These are phyloP conservation scores for Aspergillus sp. DNA, from an alignment of 2,329 filamentous ascomycete species.

Conservation along the genomic window DNA sequence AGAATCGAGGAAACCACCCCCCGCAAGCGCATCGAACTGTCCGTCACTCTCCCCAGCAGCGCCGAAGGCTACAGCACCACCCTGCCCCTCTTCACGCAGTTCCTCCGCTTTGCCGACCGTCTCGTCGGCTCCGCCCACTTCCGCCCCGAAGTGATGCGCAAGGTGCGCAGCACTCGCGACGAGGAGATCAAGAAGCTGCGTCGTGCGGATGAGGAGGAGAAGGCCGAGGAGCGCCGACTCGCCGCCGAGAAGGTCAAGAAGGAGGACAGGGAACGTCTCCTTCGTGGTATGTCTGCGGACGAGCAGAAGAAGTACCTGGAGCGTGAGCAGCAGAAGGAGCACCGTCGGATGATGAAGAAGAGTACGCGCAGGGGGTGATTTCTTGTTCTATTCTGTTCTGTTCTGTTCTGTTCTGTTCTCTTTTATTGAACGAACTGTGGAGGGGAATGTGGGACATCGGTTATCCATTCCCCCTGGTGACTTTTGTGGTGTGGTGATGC, in stretches of 20 bases:
- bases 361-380: slow-evolving; percentile 54
- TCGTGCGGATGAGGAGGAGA: slow-evolving; percentile 72
- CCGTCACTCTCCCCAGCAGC: slow-evolving; percentile 66
- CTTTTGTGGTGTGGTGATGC: no score
- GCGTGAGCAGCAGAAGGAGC: slow-evolving; percentile 75
- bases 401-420: neutral
- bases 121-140: slow-evolving; percentile 79
- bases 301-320: slow-evolving; percentile 84
- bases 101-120: slow-evolving; percentile 79
- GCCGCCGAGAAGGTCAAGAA: slow-evolving; percentile 68
- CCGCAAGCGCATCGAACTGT: slow-evolving; percentile 83
- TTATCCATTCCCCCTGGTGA: slow-evolving; percentile 12
- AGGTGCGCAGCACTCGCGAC: slow-evolving; percentile 78
- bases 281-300: slow-evolving; percentile 75
- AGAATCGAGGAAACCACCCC: slow-evolving; percentile 81
- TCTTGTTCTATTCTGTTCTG: neutral
- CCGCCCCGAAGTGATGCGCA: slow-evolving; percentile 84
- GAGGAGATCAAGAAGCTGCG: slow-evolving; percentile 77
- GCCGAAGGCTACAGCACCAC: slow-evolving; percentile 63
- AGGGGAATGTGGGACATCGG: slow-evolving; percentile 13
- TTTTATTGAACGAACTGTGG: neutral
- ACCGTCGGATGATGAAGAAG: slow-evolving; percentile 64
- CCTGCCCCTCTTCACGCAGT: slow-evolving; percentile 76
- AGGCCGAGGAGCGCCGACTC: slow-evolving; percentile 61
- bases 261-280: slow-evolving; percentile 81